phyloP scores from a whole-genome alignment of 202 grass and related monocot species.

The Zoysia matrella region DNA sequence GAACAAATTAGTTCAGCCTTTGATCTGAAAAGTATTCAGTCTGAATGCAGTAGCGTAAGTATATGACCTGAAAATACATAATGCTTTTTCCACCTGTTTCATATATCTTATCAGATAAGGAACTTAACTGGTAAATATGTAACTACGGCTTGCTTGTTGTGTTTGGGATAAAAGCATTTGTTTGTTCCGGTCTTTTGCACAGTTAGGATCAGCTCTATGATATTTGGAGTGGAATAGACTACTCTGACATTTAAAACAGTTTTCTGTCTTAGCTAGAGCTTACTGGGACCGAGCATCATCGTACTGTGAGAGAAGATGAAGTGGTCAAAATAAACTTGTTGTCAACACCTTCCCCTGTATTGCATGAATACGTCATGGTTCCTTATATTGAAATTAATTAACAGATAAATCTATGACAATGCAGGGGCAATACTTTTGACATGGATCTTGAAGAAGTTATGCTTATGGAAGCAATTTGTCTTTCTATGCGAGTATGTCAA shows the following conservation, averaged over 20 bases:
- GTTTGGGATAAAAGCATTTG: no score
- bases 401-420: constrained; percentile 33
- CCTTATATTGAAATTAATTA: constrained; percentile 4
- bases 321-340: constrained; percentile 34
- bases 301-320: constrained; percentile 10
- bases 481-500: constrained; percentile 75
- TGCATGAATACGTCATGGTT: constrained; percentile 3
- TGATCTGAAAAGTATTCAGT: no score
- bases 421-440: constrained; percentile 77
- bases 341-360: background rate
- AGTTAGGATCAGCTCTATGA: constrained; percentile 1
- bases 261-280: background rate
- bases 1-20: no score
- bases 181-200: background rate
- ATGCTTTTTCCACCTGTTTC: background rate
- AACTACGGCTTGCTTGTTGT: background rate
- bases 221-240: constrained; percentile 14
- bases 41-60: no score
- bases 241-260: background rate
- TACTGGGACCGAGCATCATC: background rate
- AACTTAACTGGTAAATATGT: constrained; percentile 20
- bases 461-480: constrained; percentile 97
- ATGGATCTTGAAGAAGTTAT: constrained; percentile 96
- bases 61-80: no score
- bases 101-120: constrained; percentile 12